Evolutionary conservation across 208 protist species (phyloP).

Genomic region (Trypanosoma conorhini): DNA sequence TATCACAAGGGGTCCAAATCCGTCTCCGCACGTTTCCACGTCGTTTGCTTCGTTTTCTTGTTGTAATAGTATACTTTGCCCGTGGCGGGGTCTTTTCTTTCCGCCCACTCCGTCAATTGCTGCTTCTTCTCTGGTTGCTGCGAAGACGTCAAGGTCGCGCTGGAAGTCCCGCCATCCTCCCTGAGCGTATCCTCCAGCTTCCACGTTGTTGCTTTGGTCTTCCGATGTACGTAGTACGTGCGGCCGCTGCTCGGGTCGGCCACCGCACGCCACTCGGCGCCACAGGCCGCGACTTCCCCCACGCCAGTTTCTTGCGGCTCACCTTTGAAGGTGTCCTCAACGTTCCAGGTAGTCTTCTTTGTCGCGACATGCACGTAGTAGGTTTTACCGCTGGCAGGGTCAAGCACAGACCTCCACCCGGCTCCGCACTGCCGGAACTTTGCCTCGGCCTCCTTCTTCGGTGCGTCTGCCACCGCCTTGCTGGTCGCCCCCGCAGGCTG

Average conservation of each 20-base stretch:
- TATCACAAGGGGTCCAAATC: conserved; percentile 14
- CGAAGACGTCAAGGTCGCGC: not conserved
- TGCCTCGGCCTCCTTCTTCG: not conserved
- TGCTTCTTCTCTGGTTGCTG: conserved; percentile 6
- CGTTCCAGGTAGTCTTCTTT: conserved; percentile 38
- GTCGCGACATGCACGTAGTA: conserved; percentile 33
- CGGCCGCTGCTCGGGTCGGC: conserved; percentile 25
- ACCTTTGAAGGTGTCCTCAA: conserved; percentile 15
- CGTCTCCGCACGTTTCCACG: conserved; percentile 35
- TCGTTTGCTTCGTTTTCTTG: conserved; percentile 39
- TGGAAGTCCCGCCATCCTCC: not conserved
- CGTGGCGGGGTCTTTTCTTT: conserved; percentile 26
- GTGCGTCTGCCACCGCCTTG: not conserved
- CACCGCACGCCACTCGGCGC: conserved; percentile 38
- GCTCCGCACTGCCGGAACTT: conserved; percentile 7
- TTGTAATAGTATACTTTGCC: conserved; percentile 45
- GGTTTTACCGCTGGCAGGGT: conserved; percentile 30
- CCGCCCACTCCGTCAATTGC: conserved; percentile 33
- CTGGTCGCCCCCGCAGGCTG: not conserved
- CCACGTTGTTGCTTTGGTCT: conserved; percentile 41
- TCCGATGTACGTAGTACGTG: conserved; percentile 41
- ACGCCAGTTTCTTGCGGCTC: conserved; percentile 4
- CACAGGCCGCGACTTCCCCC: conserved; percentile 23
- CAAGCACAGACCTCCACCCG: conserved; percentile 41
- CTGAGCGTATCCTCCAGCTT: conserved; percentile 20